Base-by-base conservation (phyloP, 2,329 filamentous ascomycete genomes). In the Alternaria arbusti region DNA sequence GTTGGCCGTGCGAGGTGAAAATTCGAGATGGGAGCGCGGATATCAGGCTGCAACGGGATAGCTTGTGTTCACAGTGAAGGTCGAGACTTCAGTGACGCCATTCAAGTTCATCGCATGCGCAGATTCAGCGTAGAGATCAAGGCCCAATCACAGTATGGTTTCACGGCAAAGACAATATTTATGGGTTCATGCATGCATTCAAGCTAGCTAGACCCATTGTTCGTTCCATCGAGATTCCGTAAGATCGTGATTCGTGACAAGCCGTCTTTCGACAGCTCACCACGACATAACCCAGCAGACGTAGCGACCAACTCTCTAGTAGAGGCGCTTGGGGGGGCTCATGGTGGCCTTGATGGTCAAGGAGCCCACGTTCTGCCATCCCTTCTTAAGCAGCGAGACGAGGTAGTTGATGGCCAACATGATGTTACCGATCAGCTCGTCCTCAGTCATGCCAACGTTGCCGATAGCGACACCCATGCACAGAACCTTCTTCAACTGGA, bases 371-470 rank as follows among this genome's bases (percentile, higher is more conserved):
- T 99, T 99, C 90, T 99, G 96, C 96, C 96, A 99, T 84, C 96
- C 96, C 93, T 99, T 99, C 94, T 99, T 99, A 84, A 99, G 88
- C 78, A 99, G 89, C 72, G 94, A 97, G 84, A 99, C 95, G 74
- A 99, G 91, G 90, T 99, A 99, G 92, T 99, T 99, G 91, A 99
- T 98, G 86, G 95, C 89, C 87, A 99, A 87, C 96, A 99, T 99
- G 86, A 98, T 94, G 91, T 99, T 99, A 82, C 89, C 92, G 77
- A 99, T 91, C 76, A 99, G 87, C 88, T 97, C 93, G 82, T 99
- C 96, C 87, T 93, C 87, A 73, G 89, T 91, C 96, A 99, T 99
- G 80, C 91, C 94, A 79, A 99, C 96, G 86, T 99, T 97, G 83
- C 96, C 96, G 81, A 99, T 93, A 78, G 96, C 96, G 83, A 98